Base-by-base conservation (phyloP, 306 rosid genomes). In the Malus sylvestris region DNA sequence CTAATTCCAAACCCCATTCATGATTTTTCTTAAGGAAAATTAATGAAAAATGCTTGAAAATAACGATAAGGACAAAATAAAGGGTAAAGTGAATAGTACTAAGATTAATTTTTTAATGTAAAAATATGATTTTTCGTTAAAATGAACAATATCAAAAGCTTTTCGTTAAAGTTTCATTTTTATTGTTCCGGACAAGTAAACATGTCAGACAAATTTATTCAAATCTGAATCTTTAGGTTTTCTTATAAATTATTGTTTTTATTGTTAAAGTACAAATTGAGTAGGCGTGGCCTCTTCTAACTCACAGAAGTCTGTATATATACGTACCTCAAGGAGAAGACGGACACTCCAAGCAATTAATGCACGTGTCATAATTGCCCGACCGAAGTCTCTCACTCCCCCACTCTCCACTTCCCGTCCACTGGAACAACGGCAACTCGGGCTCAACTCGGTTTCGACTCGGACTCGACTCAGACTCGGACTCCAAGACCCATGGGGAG, bases 401-500 rank as follows among this genome's bases (percentile, higher is more conserved):
- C 3, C 4, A 42, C 15, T 73, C 64, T 74, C 67, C 70, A 19
- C 68, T 80, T 57, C 72, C 78, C 30, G 67, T 25, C 10, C 86
- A 79, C 76, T 72, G 80, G 80, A 86, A 75, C 65, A 49, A 49
- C 55, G 20, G 18, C 18, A 5, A 16, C 20, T 49, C 55, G 20
- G 55, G 18, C 55, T 18, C 55, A 15, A 49, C 55, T 49, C 55
- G 55, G 55, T 15, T 15, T 49, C 20, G 20, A 49, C 55, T 49
- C 55, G 55, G 55, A 15, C 55, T 49, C 19, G 19, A 27, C 8
- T 33, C 35, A 1, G 20, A 6, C 25, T 8, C 22, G 3, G 25
- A 6, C 8, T 7, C 61, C 62, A 15, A 0, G n/a, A 19, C 59
- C 79, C 79, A 86, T 88, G 93, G 84, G 81, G 16, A 82, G 85